phyloP scores from a whole-genome alignment of 495 filamentous ascomycete genomes.

The Daldinia grandis region DNA sequence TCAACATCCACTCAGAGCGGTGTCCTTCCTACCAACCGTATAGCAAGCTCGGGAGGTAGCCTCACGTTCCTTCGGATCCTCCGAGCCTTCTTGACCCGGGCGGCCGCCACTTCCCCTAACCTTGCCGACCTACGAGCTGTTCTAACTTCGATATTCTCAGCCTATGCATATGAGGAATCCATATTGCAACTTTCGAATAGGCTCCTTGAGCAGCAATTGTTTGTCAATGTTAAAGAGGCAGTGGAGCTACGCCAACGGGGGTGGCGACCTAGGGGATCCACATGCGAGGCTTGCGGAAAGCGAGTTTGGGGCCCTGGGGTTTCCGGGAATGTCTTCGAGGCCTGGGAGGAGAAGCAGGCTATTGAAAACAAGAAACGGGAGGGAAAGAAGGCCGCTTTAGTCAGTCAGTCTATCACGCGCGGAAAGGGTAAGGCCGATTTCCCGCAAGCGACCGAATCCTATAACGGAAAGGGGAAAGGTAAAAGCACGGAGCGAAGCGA shows the following conservation, averaged over 20 bases:
- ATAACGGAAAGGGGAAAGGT: conserved; percentile 48
- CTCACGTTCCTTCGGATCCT: conserved; percentile 89
- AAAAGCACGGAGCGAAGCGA: conserved; percentile 42
- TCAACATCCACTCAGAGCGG: conserved; percentile 62
- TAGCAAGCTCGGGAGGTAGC: conserved; percentile 58
- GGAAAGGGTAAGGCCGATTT: conserved; percentile 47
- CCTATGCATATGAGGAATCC: conserved; percentile 91
- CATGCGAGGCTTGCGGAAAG: conserved; percentile 84
- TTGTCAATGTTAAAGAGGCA: conserved; percentile 80
- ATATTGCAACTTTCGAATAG: conserved; percentile 85
- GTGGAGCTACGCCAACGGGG: conserved; percentile 80
- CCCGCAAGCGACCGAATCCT: conserved; percentile 32
- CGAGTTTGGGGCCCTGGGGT: conserved; percentile 91
- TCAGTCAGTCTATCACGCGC: conserved; percentile 30
- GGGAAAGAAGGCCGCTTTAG: conserved; percentile 43
- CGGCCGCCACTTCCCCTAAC: conserved; percentile 80
- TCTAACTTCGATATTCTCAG: conserved; percentile 87
- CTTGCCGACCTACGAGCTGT: conserved; percentile 87
- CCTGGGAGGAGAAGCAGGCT: conserved; percentile 74
- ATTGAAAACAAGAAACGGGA: conserved; percentile 52
- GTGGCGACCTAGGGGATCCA: conserved; percentile 85
- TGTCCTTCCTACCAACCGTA: conserved; percentile 44
- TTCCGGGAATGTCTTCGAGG: conserved; percentile 77
- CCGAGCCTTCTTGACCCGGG: conserved; percentile 86
- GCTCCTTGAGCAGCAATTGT: conserved; percentile 88